Evolutionary conservation across 495 filamentous ascomycete species (phyloP), one percentile per base, ranked within the genome.

Genomic region (Xylaria sp.): DNA sequence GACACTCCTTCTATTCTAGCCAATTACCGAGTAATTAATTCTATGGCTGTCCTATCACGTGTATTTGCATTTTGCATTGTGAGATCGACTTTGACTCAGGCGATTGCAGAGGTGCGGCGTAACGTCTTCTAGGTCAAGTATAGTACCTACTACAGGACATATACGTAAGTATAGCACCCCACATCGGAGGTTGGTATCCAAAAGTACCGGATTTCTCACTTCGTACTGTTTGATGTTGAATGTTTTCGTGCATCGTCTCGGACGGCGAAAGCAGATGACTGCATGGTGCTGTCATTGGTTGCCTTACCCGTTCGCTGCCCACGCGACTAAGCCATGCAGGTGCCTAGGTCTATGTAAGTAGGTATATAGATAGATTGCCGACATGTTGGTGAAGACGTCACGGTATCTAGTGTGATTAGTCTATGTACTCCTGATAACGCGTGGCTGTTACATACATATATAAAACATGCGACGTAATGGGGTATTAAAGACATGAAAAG

Each of bases 331-430:
- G 35, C 62, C 62, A 29, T 46, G 44, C 31, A 9, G 48, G 21
- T 52, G 8, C n/a, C n/a, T 48, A 33, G n/a, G 40, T 37, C 35
- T 37, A 37, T 3, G 35, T 37, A 37, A 8, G 35, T 37, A 37
- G n/a, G n/a, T 14, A 31, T 9, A 52, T 24, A 19, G 11, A 65
- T 50, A 0, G 17, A 35, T 65, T 65, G 62, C 40, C 6, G 26
- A 15, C 61, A 64, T 46, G 24, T 33, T 46, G 6, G n/a, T 21
- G 29, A 31, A 65, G 44, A 65, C 62, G 62, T 65, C 62, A 50
- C 62, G 14, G 26, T n/a, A 48, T 29, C 62, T 35, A 50, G n/a
- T n/a, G n/a, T n/a, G n/a, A n/a, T n/a, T n/a, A n/a, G n/a, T n/a
- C n/a, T n/a, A n/a, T n/a, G n/a, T n/a, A n/a, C n/a, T n/a, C 19